phyloP scores from a whole-genome alignment of 1,284 basidiomycete genomes.

The Trichosporon asahii region DNA sequence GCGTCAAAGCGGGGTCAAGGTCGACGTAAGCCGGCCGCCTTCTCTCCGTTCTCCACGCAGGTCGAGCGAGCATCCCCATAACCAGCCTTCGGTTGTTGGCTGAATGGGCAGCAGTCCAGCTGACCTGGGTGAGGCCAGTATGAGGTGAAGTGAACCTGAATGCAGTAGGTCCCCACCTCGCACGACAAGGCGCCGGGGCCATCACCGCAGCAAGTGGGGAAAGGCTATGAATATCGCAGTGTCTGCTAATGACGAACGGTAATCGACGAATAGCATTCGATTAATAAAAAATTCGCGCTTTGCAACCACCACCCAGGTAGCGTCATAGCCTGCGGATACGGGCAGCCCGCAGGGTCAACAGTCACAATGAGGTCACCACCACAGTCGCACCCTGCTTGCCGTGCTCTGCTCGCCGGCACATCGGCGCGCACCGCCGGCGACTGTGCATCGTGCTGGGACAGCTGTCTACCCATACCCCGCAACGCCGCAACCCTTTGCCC shows the following conservation, averaged over 20 bases:
- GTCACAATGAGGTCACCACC: neutral
- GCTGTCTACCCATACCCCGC: neutral
- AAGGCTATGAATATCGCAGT: neutral
- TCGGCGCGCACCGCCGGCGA: neutral
- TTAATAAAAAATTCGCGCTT: neutral
- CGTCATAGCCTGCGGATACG: neutral
- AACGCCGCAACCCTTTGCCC: neutral
- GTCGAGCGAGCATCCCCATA: neutral
- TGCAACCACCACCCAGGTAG: neutral
- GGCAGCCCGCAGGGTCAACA: neutral
- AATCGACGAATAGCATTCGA: neutral
- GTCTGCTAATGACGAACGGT: neutral
- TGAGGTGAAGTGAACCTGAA: neutral
- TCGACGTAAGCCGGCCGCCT: neutral
- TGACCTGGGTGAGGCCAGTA: neutral
- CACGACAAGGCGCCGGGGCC: neutral
- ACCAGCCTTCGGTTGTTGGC: neutral
- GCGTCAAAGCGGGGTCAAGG: neutral
- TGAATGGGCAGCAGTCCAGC: neutral
- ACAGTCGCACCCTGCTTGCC: neutral
- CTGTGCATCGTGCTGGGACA: neutral
- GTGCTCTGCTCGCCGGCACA: neutral
- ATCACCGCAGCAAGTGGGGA: neutral
- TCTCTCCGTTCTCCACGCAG: neutral
- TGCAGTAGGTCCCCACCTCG: neutral